These are phyloP conservation scores for Gnomoniopsis smithogilvyi DNA, from an alignment of 2,329 filamentous ascomycete genomes.

Conservation along the genomic window DNA sequence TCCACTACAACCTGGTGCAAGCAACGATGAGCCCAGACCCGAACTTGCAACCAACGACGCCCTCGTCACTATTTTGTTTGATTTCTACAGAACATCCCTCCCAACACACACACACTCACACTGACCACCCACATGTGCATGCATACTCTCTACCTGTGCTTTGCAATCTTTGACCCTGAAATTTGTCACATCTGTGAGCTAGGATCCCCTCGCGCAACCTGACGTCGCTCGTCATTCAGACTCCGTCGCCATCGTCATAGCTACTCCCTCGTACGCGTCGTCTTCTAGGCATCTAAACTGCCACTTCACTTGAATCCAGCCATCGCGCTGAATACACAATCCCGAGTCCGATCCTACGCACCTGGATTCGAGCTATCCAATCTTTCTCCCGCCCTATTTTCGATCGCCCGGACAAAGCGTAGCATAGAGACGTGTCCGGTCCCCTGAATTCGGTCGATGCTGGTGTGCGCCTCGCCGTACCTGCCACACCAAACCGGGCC, in stretches of 20 bases:
- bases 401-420: slow-evolving; percentile 3
- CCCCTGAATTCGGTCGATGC: slow-evolving; percentile 4
- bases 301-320: slow-evolving; percentile 1
- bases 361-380: slow-evolving; percentile 1
- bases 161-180: neutral
- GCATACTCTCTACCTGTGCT: neutral
- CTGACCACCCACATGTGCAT: slow-evolving; percentile 2
- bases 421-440: slow-evolving; percentile 6
- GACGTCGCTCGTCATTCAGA: neutral
- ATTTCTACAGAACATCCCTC: neutral
- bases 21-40: neutral
- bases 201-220: neutral
- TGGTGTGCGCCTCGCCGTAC: slow-evolving; percentile 5
- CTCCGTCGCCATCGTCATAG: neutral
- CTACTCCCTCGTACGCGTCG: slow-evolving; percentile 12
- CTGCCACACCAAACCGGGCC: slow-evolving; percentile 1
- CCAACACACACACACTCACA: neutral
- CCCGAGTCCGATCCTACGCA: slow-evolving; percentile 1
- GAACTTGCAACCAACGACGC: neutral
- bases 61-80: neutral
- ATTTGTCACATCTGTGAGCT: slow-evolving; percentile 6
- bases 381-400: neutral
- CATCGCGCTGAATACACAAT: neutral
- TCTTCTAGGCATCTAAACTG: slow-evolving; percentile 8
- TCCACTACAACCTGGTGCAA: slow-evolving; percentile 1